Percentiles rank a stretch among this genome's conserved stretches.
These are phyloP conservation scores for Chimonanthus praecox DNA, from an alignment of 164 flowering plant genomes.

Conservation along the genomic window DNA sequence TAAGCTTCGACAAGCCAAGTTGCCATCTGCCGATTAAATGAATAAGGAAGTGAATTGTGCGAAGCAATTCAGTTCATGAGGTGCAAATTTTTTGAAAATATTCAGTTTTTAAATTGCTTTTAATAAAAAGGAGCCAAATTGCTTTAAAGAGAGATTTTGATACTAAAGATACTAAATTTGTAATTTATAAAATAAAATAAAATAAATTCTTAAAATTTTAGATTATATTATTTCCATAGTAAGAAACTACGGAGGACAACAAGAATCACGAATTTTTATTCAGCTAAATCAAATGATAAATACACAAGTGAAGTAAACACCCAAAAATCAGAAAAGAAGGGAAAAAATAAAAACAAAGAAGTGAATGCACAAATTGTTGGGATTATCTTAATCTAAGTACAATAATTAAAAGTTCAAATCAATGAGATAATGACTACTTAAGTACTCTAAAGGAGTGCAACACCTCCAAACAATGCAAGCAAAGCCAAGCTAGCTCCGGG, in stretches of 20 bases:
- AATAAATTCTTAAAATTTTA: too few relatives aligned
- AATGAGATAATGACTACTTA: background rate
- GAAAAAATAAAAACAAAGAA: slow-evolving; percentile 5
- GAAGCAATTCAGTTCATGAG: too few relatives aligned
- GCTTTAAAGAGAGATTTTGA: background rate
- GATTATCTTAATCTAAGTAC: background rate
- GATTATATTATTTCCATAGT: too few relatives aligned
- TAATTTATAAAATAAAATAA: background rate
- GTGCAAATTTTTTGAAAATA: background rate
- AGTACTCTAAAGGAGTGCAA: slow-evolving; percentile 21
- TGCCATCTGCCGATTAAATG: too few relatives aligned
- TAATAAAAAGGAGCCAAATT: too few relatives aligned
- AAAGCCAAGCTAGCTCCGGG: slow-evolving; percentile 26
- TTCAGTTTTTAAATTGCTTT: background rate
- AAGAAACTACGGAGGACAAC: background rate
- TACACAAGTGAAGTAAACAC: background rate
- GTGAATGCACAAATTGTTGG: slow-evolving; percentile 21
- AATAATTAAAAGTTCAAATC: background rate
- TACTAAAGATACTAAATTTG: background rate
- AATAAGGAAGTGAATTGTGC: too few relatives aligned
- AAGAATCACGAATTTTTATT: slow-evolving; percentile 26
- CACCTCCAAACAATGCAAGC: slow-evolving; percentile 26
- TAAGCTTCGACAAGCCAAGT: too few relatives aligned
- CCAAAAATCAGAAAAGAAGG: background rate
- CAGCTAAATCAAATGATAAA: slow-evolving; percentile 25